Percentiles rank a stretch among this genome's conserved stretches.
phyloP scores from a whole-genome alignment of 139 green algal species.

The Closterium sp. region DNA sequence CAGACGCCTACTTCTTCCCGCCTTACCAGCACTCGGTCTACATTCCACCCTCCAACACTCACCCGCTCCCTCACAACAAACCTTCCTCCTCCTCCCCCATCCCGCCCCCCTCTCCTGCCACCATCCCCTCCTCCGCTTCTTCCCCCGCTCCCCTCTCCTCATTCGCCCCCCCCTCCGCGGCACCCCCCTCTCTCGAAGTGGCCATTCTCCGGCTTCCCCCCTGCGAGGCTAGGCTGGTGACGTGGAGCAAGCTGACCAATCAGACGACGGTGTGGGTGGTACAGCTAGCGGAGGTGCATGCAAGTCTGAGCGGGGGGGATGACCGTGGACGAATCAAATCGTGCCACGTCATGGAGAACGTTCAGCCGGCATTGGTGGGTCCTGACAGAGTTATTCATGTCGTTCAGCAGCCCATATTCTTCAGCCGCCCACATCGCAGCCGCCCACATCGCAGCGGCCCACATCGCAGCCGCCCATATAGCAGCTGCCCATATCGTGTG shows the following conservation, averaged over 20 bases:
- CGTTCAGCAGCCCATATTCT: too few species aligned
- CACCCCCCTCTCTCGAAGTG: not conserved
- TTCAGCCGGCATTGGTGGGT: conserved; percentile 39
- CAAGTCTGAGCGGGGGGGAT: not conserved
- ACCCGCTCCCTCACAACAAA: not conserved
- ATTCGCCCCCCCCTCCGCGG: not conserved
- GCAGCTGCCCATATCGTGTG: too few species aligned
- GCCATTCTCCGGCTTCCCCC: conserved; percentile 8
- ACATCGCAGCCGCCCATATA: too few species aligned
- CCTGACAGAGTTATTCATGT: too few species aligned
- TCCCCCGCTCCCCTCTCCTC: not conserved
- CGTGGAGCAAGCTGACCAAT: conserved; percentile 44
- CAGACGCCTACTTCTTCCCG: conserved; percentile 44
- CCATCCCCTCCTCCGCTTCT: too few species aligned
- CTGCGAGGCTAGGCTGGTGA: conserved; percentile 19
- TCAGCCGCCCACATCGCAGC: too few species aligned
- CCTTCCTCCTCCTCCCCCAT: too few species aligned
- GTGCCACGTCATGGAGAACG: conserved; percentile 33
- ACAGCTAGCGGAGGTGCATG: conserved; percentile 34
- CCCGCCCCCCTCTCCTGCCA: too few species aligned
- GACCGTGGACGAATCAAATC: conserved; percentile 13
- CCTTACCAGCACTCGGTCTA: conserved; percentile 17
- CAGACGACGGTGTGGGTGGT: conserved; percentile 39
- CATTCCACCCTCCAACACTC: not conserved
- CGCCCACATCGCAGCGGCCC: too few species aligned